These are phyloP conservation scores for Botryotinia globosa DNA, from an alignment of 2,329 filamentous ascomycete genomes.

Conservation along the genomic window DNA sequence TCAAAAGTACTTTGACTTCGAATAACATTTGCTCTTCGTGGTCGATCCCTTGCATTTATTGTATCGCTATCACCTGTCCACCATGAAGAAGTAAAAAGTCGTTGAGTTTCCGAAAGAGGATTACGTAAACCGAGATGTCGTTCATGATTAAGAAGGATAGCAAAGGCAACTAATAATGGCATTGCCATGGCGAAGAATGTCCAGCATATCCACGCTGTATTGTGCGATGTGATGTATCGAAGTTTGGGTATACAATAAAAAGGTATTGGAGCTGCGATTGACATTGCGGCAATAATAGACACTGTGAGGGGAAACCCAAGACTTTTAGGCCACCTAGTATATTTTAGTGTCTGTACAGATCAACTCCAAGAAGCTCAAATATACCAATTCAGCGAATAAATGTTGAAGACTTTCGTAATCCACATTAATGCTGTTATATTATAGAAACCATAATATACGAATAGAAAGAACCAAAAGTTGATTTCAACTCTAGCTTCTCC, in stretches of 20 bases:
- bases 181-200: conserved; percentile 69
- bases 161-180: conserved; percentile 63
- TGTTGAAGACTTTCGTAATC: conserved; percentile 70
- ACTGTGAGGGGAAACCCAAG: conserved; percentile 65
- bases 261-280: conserved; percentile 57
- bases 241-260: conserved; percentile 55
- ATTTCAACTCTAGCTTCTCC: conserved; percentile 61
- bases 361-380: not conserved
- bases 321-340: conserved; percentile 55
- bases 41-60: conserved; percentile 43
- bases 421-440: conserved; percentile 65
- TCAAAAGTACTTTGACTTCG: conserved; percentile 32
- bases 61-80: conserved; percentile 57
- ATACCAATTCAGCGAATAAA: conserved; percentile 66
- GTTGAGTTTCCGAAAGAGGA: conserved; percentile 62
- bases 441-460: conserved; percentile 68
- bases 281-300: conserved; percentile 58
- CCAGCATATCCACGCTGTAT: conserved; percentile 67
- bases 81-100: conserved; percentile 64
- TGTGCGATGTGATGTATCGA: conserved; percentile 56
- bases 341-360: not conserved
- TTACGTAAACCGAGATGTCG: conserved; percentile 60
- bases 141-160: conserved; percentile 61
- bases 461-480: conserved; percentile 70
- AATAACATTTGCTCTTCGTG: conserved; percentile 41